Evolutionary conservation across 2,329 filamentous ascomycete species (phyloP).

Genomic region (Pseudopithomyces chartarum): DNA sequence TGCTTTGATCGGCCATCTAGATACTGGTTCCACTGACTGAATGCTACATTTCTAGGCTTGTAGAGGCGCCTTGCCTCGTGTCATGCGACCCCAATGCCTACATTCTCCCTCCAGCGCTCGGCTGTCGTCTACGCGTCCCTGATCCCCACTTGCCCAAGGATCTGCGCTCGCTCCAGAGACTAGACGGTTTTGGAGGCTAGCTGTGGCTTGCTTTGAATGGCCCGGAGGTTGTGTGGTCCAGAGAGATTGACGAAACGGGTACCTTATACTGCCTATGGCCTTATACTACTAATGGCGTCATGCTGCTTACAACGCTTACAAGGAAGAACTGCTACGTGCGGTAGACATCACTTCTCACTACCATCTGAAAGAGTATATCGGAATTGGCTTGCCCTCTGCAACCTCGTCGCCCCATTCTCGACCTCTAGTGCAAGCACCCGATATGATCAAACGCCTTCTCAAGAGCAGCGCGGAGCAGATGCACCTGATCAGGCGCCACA

Average conservation of each 20-base stretch:
- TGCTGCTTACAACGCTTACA: too few species aligned
- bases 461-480: too few species aligned
- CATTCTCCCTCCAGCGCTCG: background rate
- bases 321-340: too few species aligned
- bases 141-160: constrained; percentile 25
- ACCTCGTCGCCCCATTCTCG: too few species aligned
- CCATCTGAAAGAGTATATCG: too few species aligned
- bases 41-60: background rate
- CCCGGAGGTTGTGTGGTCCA: background rate
- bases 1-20: background rate
- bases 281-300: too few species aligned
- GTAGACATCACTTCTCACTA: too few species aligned
- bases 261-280: too few species aligned
- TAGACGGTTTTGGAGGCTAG: constrained; percentile 19
- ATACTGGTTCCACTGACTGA: background rate
- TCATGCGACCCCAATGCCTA: background rate
- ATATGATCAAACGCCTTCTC: too few species aligned
- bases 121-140: background rate
- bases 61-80: background rate
- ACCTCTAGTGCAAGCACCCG: too few species aligned
- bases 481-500: too few species aligned
- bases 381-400: too few species aligned
- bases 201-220: background rate
- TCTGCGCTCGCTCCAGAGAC: constrained; percentile 24
- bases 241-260: background rate